Evolutionary conservation across 768 basidiomycete genomes (phyloP).

Genomic region (Filobasidium wieringae): DNA sequence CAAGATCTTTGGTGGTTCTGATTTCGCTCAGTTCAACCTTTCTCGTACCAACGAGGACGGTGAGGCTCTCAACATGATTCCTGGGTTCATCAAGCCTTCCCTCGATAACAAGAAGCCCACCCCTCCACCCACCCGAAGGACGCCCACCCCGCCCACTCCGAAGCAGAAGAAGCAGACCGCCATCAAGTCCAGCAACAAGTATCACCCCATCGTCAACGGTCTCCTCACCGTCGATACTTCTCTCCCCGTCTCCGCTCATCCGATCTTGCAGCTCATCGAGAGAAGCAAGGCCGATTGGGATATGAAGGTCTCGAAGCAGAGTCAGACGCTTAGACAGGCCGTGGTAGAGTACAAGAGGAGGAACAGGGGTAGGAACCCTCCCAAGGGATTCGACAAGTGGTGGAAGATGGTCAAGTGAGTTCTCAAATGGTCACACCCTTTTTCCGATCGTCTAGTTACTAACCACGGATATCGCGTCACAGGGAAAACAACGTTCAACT

Average conservation of each 20-base stretch:
- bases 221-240: slow-evolving; percentile 27
- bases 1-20: not conserved
- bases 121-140: too few relatives aligned
- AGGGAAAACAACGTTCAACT: slow-evolving; percentile 30
- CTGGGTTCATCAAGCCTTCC: too few relatives aligned
- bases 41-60: too few relatives aligned
- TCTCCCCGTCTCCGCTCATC: slow-evolving; percentile 23
- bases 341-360: slow-evolving; percentile 30
- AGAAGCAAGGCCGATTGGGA: slow-evolving; percentile 29
- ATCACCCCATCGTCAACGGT: slow-evolving; percentile 20
- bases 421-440: not conserved
- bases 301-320: slow-evolving; percentile 24
- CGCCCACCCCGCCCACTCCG: too few relatives aligned
- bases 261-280: slow-evolving; percentile 33
- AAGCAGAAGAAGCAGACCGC: too few relatives aligned
- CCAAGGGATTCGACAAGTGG: slow-evolving; percentile 37
- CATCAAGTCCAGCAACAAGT: too few relatives aligned
- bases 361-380: slow-evolving; percentile 21
- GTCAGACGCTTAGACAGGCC: slow-evolving; percentile 24
- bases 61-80: too few relatives aligned
- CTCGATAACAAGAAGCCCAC: too few relatives aligned
- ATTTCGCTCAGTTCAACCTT: too few relatives aligned
- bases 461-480: not conserved
- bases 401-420: slow-evolving; percentile 32
- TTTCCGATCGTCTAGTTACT: not conserved